Evolutionary conservation across 208 protist species (phyloP).

Genomic region (Leishmania guyanensis): DNA sequence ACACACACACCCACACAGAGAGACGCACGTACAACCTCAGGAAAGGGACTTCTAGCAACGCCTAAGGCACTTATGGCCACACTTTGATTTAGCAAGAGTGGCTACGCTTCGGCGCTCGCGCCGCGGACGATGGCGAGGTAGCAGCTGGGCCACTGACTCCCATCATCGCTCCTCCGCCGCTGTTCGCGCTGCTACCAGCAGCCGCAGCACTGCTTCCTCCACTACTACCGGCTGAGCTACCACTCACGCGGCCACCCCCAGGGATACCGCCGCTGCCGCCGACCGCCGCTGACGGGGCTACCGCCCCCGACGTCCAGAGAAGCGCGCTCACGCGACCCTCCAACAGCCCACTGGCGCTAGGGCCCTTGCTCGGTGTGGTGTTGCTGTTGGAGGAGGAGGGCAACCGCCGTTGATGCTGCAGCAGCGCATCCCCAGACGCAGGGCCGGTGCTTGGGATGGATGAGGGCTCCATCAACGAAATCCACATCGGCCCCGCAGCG

Average conservation of each 20-base stretch:
- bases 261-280: background rate
- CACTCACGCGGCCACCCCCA: constrained; percentile 7
- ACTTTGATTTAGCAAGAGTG: constrained; percentile 9
- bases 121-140: background rate
- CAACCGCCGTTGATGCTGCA: background rate
- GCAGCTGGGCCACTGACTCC: background rate
- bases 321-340: constrained; percentile 17
- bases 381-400: background rate
- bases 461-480: background rate
- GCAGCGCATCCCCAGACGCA: background rate
- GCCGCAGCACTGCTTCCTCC: background rate
- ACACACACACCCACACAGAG: background rate
- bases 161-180: background rate
- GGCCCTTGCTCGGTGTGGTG: background rate
- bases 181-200: background rate
- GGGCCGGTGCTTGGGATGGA: background rate
- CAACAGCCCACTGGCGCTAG: constrained; percentile 10
- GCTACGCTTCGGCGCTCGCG: constrained; percentile 21
- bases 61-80: background rate
- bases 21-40: background rate
- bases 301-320: constrained; percentile 25
- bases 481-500: background rate
- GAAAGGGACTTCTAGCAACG: background rate
- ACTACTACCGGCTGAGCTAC: background rate
- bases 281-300: background rate